phyloP scores from a whole-genome alignment of 2,329 filamentous ascomycete genomes.

The Boeremia exigua region DNA sequence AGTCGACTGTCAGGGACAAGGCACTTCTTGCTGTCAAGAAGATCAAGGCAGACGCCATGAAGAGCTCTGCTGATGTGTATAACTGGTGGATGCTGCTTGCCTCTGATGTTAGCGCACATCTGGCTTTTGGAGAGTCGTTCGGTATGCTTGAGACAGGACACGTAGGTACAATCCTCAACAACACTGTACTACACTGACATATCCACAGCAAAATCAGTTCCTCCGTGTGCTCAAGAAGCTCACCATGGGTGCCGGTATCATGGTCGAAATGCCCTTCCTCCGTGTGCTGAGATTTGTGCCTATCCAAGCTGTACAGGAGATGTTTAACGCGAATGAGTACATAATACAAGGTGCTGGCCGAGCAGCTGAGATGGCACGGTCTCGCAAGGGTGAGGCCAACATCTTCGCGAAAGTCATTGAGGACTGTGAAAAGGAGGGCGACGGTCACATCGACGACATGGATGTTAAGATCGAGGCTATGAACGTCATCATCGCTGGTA shows the following conservation, averaged over 20 bases:
- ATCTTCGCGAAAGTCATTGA: constrained; percentile 44
- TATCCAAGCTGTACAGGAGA: constrained; percentile 35
- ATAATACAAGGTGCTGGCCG: constrained; percentile 38
- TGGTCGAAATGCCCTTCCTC: constrained; percentile 45
- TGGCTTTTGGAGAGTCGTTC: constrained; percentile 51
- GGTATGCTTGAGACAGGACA: constrained; percentile 47
- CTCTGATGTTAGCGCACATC: constrained; percentile 45
- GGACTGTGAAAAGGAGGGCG: constrained; percentile 37
- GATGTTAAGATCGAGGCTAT: constrained; percentile 43
- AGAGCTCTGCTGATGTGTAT: constrained; percentile 41
- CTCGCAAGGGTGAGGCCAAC: constrained; percentile 39
- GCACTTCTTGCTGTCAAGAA: constrained; percentile 40
- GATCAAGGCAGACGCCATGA: constrained; percentile 35
- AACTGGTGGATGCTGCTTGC: constrained; percentile 50
- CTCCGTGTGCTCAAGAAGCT: constrained; percentile 46
- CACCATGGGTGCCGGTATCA: constrained; percentile 45
- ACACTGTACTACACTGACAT: not conserved
- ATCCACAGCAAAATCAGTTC: constrained; percentile 35
- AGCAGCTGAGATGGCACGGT: constrained; percentile 40
- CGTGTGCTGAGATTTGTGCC: constrained; percentile 44
- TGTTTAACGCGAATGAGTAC: constrained; percentile 46
- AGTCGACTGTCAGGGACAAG: constrained; percentile 43
- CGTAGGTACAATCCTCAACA: constrained; percentile 26
- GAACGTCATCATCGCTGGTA: constrained; percentile 45
- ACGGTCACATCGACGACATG: constrained; percentile 40